Conservation (phyloP, 1,139 yeast species). For the Yamadazyma pseudoaaseri region DNA sequence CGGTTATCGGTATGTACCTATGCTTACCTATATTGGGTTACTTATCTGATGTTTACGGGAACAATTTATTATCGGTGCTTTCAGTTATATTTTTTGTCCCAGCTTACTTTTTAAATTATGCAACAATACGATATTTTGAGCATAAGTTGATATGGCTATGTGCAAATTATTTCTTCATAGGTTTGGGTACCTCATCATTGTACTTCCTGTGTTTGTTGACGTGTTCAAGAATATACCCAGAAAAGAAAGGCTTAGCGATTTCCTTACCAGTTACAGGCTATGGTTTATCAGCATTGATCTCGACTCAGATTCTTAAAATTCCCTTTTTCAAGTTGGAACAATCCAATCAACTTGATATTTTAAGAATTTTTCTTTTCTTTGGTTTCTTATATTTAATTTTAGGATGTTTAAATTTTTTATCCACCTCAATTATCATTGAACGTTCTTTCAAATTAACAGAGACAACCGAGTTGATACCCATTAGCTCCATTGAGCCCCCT, state of each 20-base stretch:
- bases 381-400: conserved; percentile 54
- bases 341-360: conserved; percentile 40
- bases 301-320: conserved; percentile 53
- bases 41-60: conserved; percentile 82
- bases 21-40: conserved; percentile 83
- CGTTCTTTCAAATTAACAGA: conserved; percentile 22
- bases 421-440: conserved; percentile 55
- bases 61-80: conserved; percentile 65
- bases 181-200: conserved; percentile 77
- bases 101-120: conserved; percentile 54
- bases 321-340: conserved; percentile 28
- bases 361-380: conserved; percentile 56
- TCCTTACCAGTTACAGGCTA: conserved; percentile 86
- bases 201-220: conserved; percentile 78
- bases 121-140: conserved; percentile 12
- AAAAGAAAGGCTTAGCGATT: conserved; percentile 74
- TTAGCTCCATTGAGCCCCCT: conserved; percentile 35
- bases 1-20: conserved; percentile 80
- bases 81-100: conserved; percentile 70
- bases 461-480: conserved; percentile 17
- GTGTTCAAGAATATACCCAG: conserved; percentile 80
- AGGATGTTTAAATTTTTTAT: conserved; percentile 58
- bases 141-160: conserved; percentile 24
- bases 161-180: conserved; percentile 52
- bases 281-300: conserved; percentile 74